A percentile compares a stretch with the other conserved stretches of the same genome.
These are phyloP conservation scores for Fagopyrum esculentum DNA, from an alignment of 148 eudicot genomes.

Conservation along the genomic window DNA sequence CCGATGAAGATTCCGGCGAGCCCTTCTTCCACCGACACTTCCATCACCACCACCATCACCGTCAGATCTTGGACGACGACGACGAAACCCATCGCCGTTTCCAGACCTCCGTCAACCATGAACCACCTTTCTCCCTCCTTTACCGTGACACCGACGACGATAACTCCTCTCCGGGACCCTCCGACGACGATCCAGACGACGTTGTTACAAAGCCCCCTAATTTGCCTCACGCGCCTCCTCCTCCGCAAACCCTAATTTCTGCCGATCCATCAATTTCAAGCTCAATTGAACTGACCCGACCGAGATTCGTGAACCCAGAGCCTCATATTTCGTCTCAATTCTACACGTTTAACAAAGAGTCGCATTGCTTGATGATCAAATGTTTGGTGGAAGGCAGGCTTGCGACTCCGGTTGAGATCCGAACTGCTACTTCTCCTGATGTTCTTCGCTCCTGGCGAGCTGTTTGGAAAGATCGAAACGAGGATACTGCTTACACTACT, in stretches of 20 bases:
- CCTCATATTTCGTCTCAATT: slow-evolving; percentile 73
- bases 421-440: slow-evolving; percentile 40
- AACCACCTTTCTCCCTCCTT: slow-evolving; percentile 31
- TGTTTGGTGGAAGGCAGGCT: slow-evolving; percentile 45
- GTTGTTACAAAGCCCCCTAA: neutral
- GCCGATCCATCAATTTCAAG: slow-evolving; percentile 8
- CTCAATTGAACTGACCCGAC: slow-evolving; percentile 7
- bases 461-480: slow-evolving; percentile 95
- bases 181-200: slow-evolving; percentile 16
- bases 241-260: slow-evolving; percentile 3
- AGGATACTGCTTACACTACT: slow-evolving; percentile 82
- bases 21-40: slow-evolving; percentile 31
- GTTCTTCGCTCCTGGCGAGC: slow-evolving; percentile 77
- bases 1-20: slow-evolving; percentile 42
- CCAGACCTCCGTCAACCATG: slow-evolving; percentile 17
- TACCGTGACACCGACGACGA: slow-evolving; percentile 37
- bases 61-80: slow-evolving; percentile 19
- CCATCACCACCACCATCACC: slow-evolving; percentile 21
- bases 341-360: slow-evolving; percentile 70
- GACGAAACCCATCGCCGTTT: slow-evolving; percentile 15
- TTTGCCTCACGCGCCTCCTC: slow-evolving; percentile 7
- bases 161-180: slow-evolving; percentile 23
- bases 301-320: slow-evolving; percentile 42
- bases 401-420: slow-evolving; percentile 68
- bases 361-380: slow-evolving; percentile 62